Evolutionary conservation across 495 filamentous ascomycete species (phyloP).

Genomic region (Aspergillus conjunctus): DNA sequence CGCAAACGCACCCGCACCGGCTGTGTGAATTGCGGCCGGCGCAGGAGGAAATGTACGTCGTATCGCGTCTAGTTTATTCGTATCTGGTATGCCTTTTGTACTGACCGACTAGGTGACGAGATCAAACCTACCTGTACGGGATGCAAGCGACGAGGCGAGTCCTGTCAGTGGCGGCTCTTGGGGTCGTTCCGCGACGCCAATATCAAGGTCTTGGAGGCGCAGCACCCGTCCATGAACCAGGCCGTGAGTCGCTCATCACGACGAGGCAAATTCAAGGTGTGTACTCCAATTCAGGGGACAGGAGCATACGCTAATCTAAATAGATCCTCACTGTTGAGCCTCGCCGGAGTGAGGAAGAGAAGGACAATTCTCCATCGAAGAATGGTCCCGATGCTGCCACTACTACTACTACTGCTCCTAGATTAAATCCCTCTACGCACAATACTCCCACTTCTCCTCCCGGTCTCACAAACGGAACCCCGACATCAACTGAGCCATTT

Average conservation of each 20-base stretch:
- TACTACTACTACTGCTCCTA: neutral
- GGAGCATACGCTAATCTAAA: neutral
- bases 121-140: conserved; percentile 34
- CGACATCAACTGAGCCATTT: neutral
- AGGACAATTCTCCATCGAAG: neutral
- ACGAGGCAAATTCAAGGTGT: conserved; percentile 37
- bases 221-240: conserved; percentile 39
- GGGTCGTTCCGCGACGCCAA: conserved; percentile 41
- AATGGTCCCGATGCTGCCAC: neutral
- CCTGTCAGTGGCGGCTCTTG: conserved; percentile 38
- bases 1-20: conserved; percentile 38
- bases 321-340: conserved; percentile 25
- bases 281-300: neutral
- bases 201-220: conserved; percentile 33
- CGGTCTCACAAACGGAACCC: neutral
- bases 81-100: neutral
- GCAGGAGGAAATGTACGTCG: conserved; percentile 35
- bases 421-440: neutral
- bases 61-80: neutral
- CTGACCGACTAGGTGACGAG: conserved; percentile 29
- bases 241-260: conserved; percentile 21
- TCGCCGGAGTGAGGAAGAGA: conserved; percentile 2
- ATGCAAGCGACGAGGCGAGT: conserved; percentile 35
- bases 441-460: neutral
- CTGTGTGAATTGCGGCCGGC: conserved; percentile 39